These are phyloP conservation scores for Suillus spraguei DNA, from an alignment of 768 basidiomycete genomes.

Conservation along the genomic window DNA sequence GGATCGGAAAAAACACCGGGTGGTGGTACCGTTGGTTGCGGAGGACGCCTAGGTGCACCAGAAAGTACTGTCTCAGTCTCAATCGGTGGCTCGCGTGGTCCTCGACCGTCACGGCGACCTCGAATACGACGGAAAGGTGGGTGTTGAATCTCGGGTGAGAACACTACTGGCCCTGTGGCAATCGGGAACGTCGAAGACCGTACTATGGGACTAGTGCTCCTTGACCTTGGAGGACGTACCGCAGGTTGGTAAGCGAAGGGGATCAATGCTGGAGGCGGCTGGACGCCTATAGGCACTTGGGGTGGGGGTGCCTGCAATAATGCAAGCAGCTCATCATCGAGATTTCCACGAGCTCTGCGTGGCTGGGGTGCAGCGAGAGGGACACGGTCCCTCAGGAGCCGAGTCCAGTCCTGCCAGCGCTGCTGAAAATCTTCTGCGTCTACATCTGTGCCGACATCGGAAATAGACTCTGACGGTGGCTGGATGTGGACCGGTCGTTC, in stretches of 20 bases:
- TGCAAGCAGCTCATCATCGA: conserved; percentile 63
- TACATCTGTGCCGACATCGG: conserved; percentile 30
- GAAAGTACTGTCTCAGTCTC: neutral
- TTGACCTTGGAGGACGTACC: conserved; percentile 39
- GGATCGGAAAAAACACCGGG: conserved; percentile 15
- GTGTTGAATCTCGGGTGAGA: conserved; percentile 23
- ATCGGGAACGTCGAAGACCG: conserved; percentile 31
- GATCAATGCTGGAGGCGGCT: conserved; percentile 53
- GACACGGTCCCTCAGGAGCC: conserved; percentile 29
- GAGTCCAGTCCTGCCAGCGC: conserved; percentile 20
- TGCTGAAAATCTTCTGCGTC: conserved; percentile 18
- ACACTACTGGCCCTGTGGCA: conserved; percentile 21
- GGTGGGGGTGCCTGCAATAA: conserved; percentile 52
- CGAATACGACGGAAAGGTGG: neutral
- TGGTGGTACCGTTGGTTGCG: conserved; percentile 4
- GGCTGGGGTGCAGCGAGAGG: conserved; percentile 50
- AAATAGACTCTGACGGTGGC: conserved; percentile 28
- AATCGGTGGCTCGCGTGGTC: neutral
- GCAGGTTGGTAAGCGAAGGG: conserved; percentile 58
- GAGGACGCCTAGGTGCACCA: neutral
- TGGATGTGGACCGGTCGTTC: conserved; percentile 15
- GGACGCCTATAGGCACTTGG: conserved; percentile 41
- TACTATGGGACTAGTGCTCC: conserved; percentile 43
- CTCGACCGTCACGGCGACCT: neutral
- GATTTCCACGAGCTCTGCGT: conserved; percentile 46